Percentiles rank a stretch among this genome's conserved stretches.
Conservation (phyloP, 1,284 basidiomycete genomes). For the Earliella scabrosa region DNA sequence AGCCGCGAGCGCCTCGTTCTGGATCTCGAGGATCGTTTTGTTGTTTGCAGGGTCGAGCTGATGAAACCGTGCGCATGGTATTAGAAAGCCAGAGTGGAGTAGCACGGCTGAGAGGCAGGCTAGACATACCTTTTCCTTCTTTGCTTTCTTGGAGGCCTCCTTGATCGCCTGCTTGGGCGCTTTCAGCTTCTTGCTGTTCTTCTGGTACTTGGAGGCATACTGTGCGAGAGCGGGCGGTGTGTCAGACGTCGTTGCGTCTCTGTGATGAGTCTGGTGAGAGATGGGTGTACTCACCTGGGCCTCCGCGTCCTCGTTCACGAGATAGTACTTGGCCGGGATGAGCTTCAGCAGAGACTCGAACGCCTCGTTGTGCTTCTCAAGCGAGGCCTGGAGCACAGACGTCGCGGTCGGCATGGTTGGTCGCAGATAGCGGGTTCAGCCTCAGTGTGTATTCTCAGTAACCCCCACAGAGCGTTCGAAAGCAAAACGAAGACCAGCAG, state of each 20-base stretch:
- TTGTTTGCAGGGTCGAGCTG: conserved; percentile 89
- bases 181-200: conserved; percentile 87
- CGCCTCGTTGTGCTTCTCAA: conserved; percentile 82
- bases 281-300: conserved; percentile 64
- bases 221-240: too few species aligned
- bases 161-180: conserved; percentile 84
- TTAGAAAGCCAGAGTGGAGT: too few species aligned
- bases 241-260: too few species aligned
- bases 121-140: conserved; percentile 75
- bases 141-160: conserved; percentile 85
- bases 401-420: conserved; percentile 53
- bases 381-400: conserved; percentile 61
- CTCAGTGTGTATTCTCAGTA: too few species aligned
- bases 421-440: too few species aligned
- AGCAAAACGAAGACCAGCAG: neutral
- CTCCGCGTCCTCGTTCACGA: conserved; percentile 70
- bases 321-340: conserved; percentile 89
- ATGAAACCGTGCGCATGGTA: too few species aligned
- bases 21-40: conserved; percentile 80
- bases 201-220: conserved; percentile 79
- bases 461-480: too few species aligned
- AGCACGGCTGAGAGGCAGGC: neutral
- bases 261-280: neutral
- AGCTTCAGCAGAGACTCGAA: conserved; percentile 83
- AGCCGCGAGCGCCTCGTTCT: conserved; percentile 52